phyloP scores from a whole-genome alignment of 2,329 filamentous ascomycete species.

The Colletotrichum abscissum region DNA sequence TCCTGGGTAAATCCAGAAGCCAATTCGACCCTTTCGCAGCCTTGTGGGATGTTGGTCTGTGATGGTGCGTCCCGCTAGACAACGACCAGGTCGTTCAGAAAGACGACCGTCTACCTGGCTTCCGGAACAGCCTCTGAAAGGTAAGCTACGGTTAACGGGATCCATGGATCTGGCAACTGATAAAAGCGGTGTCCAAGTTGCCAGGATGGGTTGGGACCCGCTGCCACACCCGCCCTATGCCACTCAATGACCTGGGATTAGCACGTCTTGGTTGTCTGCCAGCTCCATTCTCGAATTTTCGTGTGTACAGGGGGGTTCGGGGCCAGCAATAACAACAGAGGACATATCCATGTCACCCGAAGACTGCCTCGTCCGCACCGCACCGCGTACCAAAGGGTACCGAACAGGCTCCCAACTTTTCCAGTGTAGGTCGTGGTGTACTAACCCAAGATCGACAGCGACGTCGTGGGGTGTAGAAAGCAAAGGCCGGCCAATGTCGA shows the following conservation, averaged over 20 bases:
- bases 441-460: slow-evolving; percentile 46
- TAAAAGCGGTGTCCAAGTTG: slow-evolving; percentile 34
- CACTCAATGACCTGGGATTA: slow-evolving; percentile 28
- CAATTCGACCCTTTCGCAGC: neutral
- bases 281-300: slow-evolving; percentile 28
- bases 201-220: slow-evolving; percentile 27
- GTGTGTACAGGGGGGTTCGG: slow-evolving; percentile 26
- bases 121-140: slow-evolving; percentile 27
- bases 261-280: slow-evolving; percentile 32
- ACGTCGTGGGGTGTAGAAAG: slow-evolving; percentile 47
- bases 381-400: slow-evolving; percentile 27
- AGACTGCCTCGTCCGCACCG: slow-evolving; percentile 25
- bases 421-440: slow-evolving; percentile 19
- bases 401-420: slow-evolving; percentile 19
- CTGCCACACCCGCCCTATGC: slow-evolving; percentile 31
- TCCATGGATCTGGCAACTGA: slow-evolving; percentile 33
- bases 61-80: slow-evolving; percentile 21
- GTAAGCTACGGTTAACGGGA: slow-evolving; percentile 11
- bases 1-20: neutral
- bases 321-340: slow-evolving; percentile 27
- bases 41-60: slow-evolving; percentile 15
- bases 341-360: slow-evolving; percentile 35
- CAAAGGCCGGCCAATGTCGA: slow-evolving; percentile 43
- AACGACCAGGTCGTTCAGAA: slow-evolving; percentile 17
- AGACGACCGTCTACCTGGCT: slow-evolving; percentile 32